Evolutionary conservation across 495 filamentous ascomycete genomes (phyloP).

Genomic region (Neurospora cerealis): DNA sequence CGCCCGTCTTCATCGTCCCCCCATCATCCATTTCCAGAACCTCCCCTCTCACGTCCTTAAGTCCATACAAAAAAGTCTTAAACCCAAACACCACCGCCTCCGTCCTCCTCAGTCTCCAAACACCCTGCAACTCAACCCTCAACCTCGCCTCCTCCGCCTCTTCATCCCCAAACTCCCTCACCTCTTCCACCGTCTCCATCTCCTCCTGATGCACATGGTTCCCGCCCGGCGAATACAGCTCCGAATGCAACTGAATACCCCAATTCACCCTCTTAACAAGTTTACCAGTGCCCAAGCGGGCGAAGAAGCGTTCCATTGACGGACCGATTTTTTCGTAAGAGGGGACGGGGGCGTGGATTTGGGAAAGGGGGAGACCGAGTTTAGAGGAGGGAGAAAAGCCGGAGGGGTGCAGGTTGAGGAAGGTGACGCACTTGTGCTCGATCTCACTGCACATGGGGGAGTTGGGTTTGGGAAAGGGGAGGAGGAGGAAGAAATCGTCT

Average conservation of each 20-base stretch:
- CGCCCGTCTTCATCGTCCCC: conserved; percentile 61
- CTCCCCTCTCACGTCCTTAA: conserved; percentile 59
- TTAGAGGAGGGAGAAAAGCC: conserved; percentile 61
- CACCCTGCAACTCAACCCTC: conserved; percentile 65
- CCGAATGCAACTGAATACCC: conserved; percentile 48
- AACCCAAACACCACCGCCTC: conserved; percentile 64
- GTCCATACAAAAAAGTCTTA: conserved; percentile 68
- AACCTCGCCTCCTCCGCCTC: conserved; percentile 44
- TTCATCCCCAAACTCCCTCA: conserved; percentile 35
- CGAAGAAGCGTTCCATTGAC: conserved; percentile 74
- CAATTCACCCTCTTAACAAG: conserved; percentile 52
- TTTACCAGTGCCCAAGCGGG: conserved; percentile 42
- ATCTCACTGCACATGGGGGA: conserved; percentile 33
- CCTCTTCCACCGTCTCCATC: conserved; percentile 7
- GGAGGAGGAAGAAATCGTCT: conserved; percentile 61
- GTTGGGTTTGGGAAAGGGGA: conserved; percentile 17
- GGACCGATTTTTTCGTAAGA: conserved; percentile 62
- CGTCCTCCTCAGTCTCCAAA: conserved; percentile 60
- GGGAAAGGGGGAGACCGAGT: conserved; percentile 48
- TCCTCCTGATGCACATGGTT: conserved; percentile 38
- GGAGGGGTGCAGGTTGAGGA: conserved; percentile 59
- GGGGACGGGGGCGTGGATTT: conserved; percentile 63
- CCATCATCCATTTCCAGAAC: conserved; percentile 51
- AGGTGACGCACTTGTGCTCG: conserved; percentile 54
- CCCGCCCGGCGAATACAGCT: conserved; percentile 45